A percentile compares a stretch with the other conserved stretches of the same genome.
phyloP scores from a whole-genome alignment of 1,284 basidiomycete species.

The Phlebopus sp. region DNA sequence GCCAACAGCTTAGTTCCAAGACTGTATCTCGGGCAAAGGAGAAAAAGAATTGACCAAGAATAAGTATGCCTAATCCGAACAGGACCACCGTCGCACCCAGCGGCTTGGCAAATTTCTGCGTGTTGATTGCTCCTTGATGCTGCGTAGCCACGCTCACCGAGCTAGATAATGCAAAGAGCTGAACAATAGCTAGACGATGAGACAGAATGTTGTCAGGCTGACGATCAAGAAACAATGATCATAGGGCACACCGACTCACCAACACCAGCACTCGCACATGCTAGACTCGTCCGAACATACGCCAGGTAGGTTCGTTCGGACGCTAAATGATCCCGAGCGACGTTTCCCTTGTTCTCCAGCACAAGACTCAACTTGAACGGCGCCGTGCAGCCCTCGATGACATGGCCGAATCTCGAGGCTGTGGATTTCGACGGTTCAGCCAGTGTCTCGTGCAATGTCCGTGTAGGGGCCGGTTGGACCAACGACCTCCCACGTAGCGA shows the following conservation, averaged over 20 bases:
- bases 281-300: constrained; percentile 40
- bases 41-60: constrained; percentile 16
- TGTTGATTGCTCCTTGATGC: neutral
- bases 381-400: constrained; percentile 1
- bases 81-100: constrained; percentile 25
- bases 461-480: neutral
- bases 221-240: neutral
- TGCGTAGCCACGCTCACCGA: neutral
- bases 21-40: neutral
- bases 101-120: constrained; percentile 21
- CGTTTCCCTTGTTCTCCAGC: constrained; percentile 33
- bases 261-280: constrained; percentile 38
- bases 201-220: neutral
- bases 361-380: constrained; percentile 20
- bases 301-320: constrained; percentile 42
- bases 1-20: neutral
- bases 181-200: constrained; percentile 22
- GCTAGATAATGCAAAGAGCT: constrained; percentile 20
- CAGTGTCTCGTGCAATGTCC: neutral
- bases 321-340: constrained; percentile 41
- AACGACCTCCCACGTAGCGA: constrained; percentile 7
- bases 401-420: neutral
- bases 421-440: neutral
- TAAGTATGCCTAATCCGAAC: constrained; percentile 22
- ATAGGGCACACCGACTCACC: constrained; percentile 26